Conservation (phyloP, 73 alveolate genomes). For the Uronychia binucleata region DNA sequence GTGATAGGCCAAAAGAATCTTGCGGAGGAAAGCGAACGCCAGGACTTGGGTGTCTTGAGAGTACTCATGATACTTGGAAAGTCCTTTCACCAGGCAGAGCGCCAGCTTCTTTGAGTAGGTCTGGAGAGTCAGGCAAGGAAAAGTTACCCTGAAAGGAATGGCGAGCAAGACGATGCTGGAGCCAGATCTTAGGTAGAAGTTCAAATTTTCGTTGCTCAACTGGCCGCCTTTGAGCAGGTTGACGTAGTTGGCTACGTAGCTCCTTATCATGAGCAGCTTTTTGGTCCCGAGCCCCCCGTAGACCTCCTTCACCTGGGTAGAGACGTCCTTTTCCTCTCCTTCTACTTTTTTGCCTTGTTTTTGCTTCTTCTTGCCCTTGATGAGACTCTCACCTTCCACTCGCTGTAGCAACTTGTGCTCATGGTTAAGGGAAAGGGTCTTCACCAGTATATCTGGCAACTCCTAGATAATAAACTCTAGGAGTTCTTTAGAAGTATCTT, state of each 20-base stretch:
- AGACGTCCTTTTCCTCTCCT: neutral
- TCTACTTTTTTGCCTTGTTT: no score
- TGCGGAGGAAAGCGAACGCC: neutral
- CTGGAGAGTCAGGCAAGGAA: neutral
- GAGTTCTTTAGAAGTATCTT: neutral
- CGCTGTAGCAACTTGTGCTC: neutral
- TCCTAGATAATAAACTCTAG: neutral
- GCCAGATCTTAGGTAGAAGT: neutral
- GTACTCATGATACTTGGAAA: neutral
- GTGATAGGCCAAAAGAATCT: conserved; percentile 4
- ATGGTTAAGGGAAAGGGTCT: neutral
- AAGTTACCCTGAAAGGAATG: neutral
- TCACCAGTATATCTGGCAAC: neutral
- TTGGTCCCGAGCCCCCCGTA: neutral
- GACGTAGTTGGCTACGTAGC: neutral
- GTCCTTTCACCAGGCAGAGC: neutral
- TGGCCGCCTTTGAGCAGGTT: neutral
- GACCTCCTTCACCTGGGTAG: neutral
- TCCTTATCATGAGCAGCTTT: neutral
- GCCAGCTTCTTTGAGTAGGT: neutral
- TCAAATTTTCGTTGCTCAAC: neutral
- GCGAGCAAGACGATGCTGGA: neutral
- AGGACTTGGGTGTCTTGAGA: neutral
- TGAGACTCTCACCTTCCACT: neutral
- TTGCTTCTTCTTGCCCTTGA: neutral